Evolutionary conservation across 305 asterid genomes (phyloP), one percentile per base, ranked within the genome.

Genomic region (Plantago rigida): DNA sequence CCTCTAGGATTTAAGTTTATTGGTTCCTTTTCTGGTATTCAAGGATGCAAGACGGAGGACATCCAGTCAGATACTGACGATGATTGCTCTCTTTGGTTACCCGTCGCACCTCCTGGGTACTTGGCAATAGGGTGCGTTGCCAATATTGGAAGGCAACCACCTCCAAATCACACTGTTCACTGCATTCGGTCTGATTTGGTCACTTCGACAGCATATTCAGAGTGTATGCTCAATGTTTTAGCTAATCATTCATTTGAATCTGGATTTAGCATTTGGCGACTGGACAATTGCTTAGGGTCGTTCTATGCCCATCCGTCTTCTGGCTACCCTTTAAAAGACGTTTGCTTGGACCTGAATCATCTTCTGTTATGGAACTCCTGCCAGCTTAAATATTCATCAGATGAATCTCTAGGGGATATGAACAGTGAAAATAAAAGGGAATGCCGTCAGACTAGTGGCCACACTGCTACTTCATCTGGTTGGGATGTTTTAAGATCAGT

Each of bases 21-120:
- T 64, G 89, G 95, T 51, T 60, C 69, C 12, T 84, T 89, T 76
- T 84, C 94, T 47, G 72, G 79, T 64, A 69, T 78, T 75, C 84
- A 68, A 76, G 81, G 80, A 66, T 76, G 71, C 65, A 81, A 76
- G 71, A 69, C 68, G 56, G 76, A 65, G 51, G 82, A 81, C 56
- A 75, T 52, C 47, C 68, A 47, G 65, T 56, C 80, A 54, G 42
- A 65, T 56, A 64, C 19, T 56, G 92, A 73, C 47, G 60, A 66
- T 60, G 96, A 81, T 64, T 93, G 99, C 77, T 87, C 96, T 65
- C 86, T 93, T 64, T 93, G 99, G 99, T 77, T 81, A 60, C 97
- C 99, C 41, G 64, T 93, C 73, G 89, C 99, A 44, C 97, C 99
- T 71, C 88, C 96, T 34, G 99, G 99, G 66, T 93, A 89, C 80